Evolutionary conservation across 2,329 filamentous ascomycete genomes (phyloP).

Genomic region (Aspergillus calidoustus): DNA sequence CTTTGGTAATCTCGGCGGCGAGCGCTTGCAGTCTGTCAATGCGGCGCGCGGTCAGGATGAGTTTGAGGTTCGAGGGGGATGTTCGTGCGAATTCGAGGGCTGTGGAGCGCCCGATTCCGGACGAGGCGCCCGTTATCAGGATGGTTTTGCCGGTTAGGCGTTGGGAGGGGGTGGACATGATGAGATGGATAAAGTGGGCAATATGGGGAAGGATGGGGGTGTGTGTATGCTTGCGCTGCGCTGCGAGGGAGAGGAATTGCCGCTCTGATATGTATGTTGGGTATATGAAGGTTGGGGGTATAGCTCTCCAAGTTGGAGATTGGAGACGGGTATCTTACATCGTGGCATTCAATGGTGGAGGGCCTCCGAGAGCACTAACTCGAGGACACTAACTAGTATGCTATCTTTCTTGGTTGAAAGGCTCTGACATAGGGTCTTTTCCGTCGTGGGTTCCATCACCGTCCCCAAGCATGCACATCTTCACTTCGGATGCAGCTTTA

Average conservation of each 20-base stretch:
- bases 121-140: slow-evolving; percentile 8
- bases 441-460: not conserved
- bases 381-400: too few species aligned
- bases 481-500: not conserved
- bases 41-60: slow-evolving; percentile 8
- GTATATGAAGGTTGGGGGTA: not conserved
- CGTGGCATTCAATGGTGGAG: too few species aligned
- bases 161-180: not conserved
- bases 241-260: not conserved
- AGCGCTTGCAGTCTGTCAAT: slow-evolving; percentile 3
- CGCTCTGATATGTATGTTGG: not conserved
- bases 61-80: not conserved
- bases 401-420: too few species aligned
- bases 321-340: not conserved
- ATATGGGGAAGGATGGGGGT: not conserved
- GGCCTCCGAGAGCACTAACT: too few species aligned
- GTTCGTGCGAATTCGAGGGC: slow-evolving; percentile 7
- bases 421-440: not conserved
- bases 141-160: slow-evolving; percentile 9
- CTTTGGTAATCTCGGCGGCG: not conserved
- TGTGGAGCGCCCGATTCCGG: slow-evolving; percentile 9
- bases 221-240: not conserved
- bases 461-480: not conserved
- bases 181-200: not conserved
- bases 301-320: not conserved